Evolutionary conservation across 2,329 filamentous ascomycete genomes (phyloP), one percentile per base, ranked within the genome.

Genomic region (Pyricularia sp.): DNA sequence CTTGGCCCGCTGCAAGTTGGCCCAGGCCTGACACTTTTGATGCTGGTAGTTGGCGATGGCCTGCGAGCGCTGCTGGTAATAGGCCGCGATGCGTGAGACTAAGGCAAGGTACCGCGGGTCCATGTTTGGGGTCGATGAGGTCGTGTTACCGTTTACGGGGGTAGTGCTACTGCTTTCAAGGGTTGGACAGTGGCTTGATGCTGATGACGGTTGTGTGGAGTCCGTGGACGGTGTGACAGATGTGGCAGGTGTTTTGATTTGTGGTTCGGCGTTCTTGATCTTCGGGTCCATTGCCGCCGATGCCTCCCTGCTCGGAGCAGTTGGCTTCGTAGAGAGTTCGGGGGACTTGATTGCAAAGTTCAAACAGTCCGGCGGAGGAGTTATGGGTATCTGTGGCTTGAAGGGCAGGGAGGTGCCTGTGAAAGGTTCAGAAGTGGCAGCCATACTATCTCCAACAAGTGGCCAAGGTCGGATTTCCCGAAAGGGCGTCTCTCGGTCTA

Each of bases 41-140:
- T 83, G 81, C 74, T 83, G 82, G 70, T 78, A 81, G 73, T 80
- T 80, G 72, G 81, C 77, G 28, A 83, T 78, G 68, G 81, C 81
- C 72, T 82, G 80, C 72, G 79, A 82, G 23, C 82, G 78, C 73
- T 83, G 82, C 72, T 83, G 81, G 71, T 83, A 83, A 74, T 82
- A 83, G 68, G 78, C 77, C 14, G 82, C 81, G 68, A 83, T 83
- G 68, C 81, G 80, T 14, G 81, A 81, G 33, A 80, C 81, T 79
- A 82, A 81, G 72, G 80, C 79, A 25, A 82, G 72, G 70, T 82
- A 80, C 70, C 78, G 79, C 4, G 81, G 80, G 69, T 83, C 81
- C 67, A 78, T 63, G 59, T 31, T 63, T 36, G 31, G 69, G 72
- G 30, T 33, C 50, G 65, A 69, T 12, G 31, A 65, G 33, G 65